These are phyloP conservation scores for Rossbeevera mucosa DNA, from an alignment of 768 basidiomycete species.

Conservation along the genomic window DNA sequence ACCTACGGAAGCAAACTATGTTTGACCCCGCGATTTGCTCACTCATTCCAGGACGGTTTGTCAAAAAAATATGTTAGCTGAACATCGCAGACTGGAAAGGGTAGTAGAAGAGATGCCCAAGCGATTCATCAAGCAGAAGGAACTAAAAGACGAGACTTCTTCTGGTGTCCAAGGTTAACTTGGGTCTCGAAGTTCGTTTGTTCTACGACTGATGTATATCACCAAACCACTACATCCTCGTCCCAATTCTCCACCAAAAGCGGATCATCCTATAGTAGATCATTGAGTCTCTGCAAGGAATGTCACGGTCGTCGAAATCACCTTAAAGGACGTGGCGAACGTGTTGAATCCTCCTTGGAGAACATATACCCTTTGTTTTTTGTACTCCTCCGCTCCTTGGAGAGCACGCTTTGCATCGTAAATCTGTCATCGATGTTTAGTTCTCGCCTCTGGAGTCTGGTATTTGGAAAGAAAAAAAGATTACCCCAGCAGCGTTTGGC, in stretches of 20 bases:
- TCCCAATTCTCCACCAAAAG: conserved; percentile 76
- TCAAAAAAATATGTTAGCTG: conserved; percentile 49
- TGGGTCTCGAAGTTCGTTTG: not conserved
- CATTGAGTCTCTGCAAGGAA: not conserved
- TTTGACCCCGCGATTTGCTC: conserved; percentile 3
- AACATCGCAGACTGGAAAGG: conserved; percentile 50
- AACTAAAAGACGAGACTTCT: conserved; percentile 26
- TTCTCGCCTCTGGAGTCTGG: not conserved
- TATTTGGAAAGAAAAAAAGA: conserved; percentile 22
- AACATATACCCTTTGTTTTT: conserved; percentile 55
- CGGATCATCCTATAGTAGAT: conserved; percentile 50
- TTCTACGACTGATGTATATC: conserved; percentile 20
- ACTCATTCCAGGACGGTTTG: conserved; percentile 54
- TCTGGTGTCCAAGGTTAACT: conserved; percentile 7
- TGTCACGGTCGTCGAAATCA: conserved; percentile 15
- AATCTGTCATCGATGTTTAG: conserved; percentile 38
- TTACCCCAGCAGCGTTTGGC: conserved; percentile 71
- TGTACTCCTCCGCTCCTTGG: conserved; percentile 37
- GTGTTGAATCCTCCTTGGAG: conserved; percentile 67
- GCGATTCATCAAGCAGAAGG: conserved; percentile 44
- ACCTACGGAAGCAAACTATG: not conserved
- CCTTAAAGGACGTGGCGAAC: conserved; percentile 70
- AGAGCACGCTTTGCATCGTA: conserved; percentile 61
- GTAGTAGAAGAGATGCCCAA: conserved; percentile 61
- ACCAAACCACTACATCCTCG: conserved; percentile 50